Conservation (phyloP, 192 early-diverging fungal genomes). For the Podochytrium sp. region DNA sequence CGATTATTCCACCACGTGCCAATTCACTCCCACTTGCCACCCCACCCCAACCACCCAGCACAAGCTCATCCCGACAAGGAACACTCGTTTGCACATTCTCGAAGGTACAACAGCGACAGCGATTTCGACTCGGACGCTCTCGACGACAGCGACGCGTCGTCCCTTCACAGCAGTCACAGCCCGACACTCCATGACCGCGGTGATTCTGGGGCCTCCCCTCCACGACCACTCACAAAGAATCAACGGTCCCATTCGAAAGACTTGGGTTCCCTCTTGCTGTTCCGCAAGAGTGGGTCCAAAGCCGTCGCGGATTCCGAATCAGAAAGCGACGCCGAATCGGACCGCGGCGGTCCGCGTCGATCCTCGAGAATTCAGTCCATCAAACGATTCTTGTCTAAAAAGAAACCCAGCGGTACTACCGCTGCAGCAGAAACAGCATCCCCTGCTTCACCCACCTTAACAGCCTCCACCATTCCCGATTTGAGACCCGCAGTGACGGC, state of each 20-base stretch:
- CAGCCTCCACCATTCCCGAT: too few relatives aligned
- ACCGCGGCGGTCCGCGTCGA: background rate
- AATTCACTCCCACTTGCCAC: too few relatives aligned
- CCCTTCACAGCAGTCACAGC: too few relatives aligned
- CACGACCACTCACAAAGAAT: too few relatives aligned
- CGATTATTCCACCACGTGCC: constrained; percentile 52
- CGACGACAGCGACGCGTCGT: background rate
- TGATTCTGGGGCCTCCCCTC: too few relatives aligned
- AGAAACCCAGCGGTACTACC: background rate
- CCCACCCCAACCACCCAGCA: too few relatives aligned
- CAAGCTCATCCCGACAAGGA: background rate
- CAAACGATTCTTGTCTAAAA: background rate
- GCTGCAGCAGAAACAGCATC: background rate
- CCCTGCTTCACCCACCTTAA: too few relatives aligned
- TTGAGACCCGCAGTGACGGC: too few relatives aligned
- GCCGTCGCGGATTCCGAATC: constrained; percentile 20
- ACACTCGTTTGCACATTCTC: constrained; percentile 37
- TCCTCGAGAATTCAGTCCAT: background rate
- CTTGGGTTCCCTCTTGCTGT: background rate
- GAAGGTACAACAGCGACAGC: constrained; percentile 38
- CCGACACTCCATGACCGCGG: too few relatives aligned
- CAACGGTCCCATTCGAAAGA: too few relatives aligned
- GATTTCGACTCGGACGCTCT: constrained; percentile 36
- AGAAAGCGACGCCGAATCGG: constrained; percentile 6
- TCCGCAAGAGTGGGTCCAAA: background rate